Evolutionary conservation across 208 protist genomes (phyloP).

Genomic region (Angomonas ambiguus): DNA sequence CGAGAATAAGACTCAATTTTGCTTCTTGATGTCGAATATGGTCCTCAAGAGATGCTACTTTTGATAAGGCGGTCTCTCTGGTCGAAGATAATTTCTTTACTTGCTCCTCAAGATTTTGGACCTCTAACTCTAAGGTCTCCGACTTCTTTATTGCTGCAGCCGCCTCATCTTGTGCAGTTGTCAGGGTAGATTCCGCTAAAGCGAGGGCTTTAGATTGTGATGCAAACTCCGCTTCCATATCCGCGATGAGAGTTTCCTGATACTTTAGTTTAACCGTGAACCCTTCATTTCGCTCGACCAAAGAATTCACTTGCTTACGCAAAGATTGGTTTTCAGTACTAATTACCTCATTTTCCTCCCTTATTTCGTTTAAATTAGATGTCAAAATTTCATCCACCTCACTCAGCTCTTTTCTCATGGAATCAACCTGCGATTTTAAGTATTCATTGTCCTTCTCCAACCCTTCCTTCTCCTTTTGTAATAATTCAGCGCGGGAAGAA

Average conservation of each 20-base stretch:
- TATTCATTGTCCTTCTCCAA: slow-evolving; percentile 52
- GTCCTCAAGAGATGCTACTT: slow-evolving; percentile 10
- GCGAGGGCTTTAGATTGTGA: slow-evolving; percentile 14
- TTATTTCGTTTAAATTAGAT: slow-evolving; percentile 67
- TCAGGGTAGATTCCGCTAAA: too few species aligned
- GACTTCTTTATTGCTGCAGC: neutral
- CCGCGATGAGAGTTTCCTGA: neutral
- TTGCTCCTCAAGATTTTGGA: neutral
- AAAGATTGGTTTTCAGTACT: slow-evolving; percentile 36
- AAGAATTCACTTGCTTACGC: slow-evolving; percentile 11
- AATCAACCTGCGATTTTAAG: slow-evolving; percentile 57
- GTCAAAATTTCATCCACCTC: slow-evolving; percentile 73
- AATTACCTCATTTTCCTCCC: slow-evolving; percentile 63
- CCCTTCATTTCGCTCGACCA: slow-evolving; percentile 16
- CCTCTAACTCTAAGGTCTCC: neutral
- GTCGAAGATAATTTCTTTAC: neutral
- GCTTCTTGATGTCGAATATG: slow-evolving; percentile 13
- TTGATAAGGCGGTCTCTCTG: neutral
- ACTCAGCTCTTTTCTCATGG: slow-evolving; percentile 63
- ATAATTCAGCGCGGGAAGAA: neutral
- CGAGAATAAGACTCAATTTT: slow-evolving; percentile 16
- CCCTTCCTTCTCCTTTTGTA: neutral
- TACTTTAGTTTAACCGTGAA: neutral
- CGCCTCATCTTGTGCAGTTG: slow-evolving; percentile 20
- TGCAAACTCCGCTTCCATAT: neutral